Base-by-base conservation (phyloP, 2,329 filamentous ascomycete genomes). In the Fusarium palustre region DNA sequence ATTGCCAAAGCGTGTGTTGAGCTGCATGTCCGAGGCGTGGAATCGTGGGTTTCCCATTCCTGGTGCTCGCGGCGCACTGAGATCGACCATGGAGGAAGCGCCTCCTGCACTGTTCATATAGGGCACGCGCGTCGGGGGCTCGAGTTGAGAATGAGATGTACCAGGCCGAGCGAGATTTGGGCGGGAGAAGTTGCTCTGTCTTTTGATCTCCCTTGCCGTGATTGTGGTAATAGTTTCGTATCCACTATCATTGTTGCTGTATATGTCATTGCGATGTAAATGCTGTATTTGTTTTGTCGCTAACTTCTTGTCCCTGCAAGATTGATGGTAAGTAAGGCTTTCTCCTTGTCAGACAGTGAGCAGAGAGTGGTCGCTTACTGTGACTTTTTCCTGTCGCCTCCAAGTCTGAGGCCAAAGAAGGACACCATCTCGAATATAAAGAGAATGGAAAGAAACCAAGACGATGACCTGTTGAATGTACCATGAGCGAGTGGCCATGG, bases 351-450 rank as follows among this genome's bases (percentile, higher is more conserved):
- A 41, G 34, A 12, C 22, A 22, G 25, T 12, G 7, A 36, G 11
- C 10, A 11, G 20, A 45, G n/a, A 55, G 39, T 72, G 57, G 28
- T 36, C 18, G 59, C 76, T 73, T 76, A 82, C 85, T 81, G 76
- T n/a, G 79, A 84, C 82, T 86, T 87, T 77, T 88, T 88, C 79
- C 84, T 87, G 66, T 86, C 84, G 70, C 81, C 81, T 50, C 85
- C 84, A 63, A 88, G 80, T 75, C 84, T 87, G 74, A 88, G 78
- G 50, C 86, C 86, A 67, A 88, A 87, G 68, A 88, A 86, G 4
- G 87, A 87, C 24, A 88, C 86, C 87, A 88, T 88, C 57, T 62
- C 66, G 68, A 58, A 43, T 25, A 34, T 25, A 18, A 5, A 24
- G 33, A 53, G 60, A 53, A 47, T 53, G 41, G 18, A 20, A 43